phyloP scores from a whole-genome alignment of 2,329 filamentous ascomycete genomes.

The Cyphellophora attinorum region DNA sequence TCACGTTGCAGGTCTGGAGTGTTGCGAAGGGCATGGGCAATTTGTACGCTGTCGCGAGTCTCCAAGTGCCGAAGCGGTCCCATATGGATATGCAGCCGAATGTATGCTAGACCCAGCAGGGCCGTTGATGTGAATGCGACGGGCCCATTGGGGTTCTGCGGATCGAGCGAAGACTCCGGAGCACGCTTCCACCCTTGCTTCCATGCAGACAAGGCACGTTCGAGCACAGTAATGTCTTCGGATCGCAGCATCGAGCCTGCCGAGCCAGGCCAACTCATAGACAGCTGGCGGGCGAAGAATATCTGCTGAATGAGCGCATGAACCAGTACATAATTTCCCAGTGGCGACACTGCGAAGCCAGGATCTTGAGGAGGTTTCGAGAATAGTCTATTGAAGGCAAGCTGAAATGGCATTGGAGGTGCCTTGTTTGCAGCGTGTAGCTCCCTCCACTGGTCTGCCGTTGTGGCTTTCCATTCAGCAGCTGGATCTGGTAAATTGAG shows the following conservation, averaged over 20 bases:
- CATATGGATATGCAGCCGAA: slow-evolving; percentile 37
- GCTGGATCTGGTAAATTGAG: slow-evolving; percentile 45
- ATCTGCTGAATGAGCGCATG: slow-evolving; percentile 47
- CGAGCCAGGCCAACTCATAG: slow-evolving; percentile 33
- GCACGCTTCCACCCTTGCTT: slow-evolving; percentile 44
- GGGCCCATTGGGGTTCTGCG: slow-evolving; percentile 42
- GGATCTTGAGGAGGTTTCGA: slow-evolving; percentile 26
- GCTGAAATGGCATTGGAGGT: slow-evolving; percentile 27
- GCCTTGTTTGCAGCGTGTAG: slow-evolving; percentile 15
- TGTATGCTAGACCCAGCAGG: slow-evolving; percentile 37
- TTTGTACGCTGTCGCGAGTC: slow-evolving; percentile 35
- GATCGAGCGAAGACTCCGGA: slow-evolving; percentile 45
- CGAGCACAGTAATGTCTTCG: slow-evolving; percentile 35
- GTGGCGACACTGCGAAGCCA: slow-evolving; percentile 32
- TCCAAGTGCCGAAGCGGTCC: slow-evolving; percentile 38
- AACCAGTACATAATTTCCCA: slow-evolving; percentile 46
- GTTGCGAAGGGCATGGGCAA: slow-evolving; percentile 35
- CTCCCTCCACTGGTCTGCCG: slow-evolving; percentile 40
- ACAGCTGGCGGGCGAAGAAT: slow-evolving; percentile 40
- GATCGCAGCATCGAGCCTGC: slow-evolving; percentile 31
- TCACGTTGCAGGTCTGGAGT: slow-evolving; percentile 34
- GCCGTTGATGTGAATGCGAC: slow-evolving; percentile 44
- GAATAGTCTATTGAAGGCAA: slow-evolving; percentile 36
- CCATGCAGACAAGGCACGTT: slow-evolving; percentile 40
- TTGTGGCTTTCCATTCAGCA: slow-evolving; percentile 46